Evolutionary conservation across 2,329 filamentous ascomycete genomes (phyloP).

Genomic region (Botrytis medusae): DNA sequence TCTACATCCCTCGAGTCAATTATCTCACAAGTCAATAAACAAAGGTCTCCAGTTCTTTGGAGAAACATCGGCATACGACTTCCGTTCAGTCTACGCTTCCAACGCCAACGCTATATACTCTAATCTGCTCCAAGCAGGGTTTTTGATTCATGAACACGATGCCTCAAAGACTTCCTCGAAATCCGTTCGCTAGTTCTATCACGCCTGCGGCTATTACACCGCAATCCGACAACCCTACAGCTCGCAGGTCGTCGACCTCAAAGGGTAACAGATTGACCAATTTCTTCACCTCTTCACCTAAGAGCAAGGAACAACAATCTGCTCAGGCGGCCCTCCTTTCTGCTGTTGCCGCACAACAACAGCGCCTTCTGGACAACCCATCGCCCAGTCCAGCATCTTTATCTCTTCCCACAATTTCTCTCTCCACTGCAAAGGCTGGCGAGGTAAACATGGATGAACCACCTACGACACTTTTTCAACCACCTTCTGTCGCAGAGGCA

Average conservation of each 20-base stretch:
- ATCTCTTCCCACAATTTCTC: conserved; percentile 84
- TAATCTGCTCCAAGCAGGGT: conserved; percentile 24
- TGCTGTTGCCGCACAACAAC: conserved; percentile 61
- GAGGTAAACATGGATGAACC: conserved; percentile 72
- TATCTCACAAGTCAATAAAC: conserved; percentile 14
- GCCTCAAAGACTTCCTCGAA: conserved; percentile 42
- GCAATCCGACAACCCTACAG: conserved; percentile 34
- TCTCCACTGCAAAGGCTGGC: conserved; percentile 80
- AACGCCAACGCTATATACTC: conserved; percentile 16
- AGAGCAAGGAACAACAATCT: conserved; percentile 65
- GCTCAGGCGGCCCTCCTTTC: conserved; percentile 67
- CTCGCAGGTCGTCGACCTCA: conserved; percentile 58
- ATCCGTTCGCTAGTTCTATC: conserved; percentile 40
- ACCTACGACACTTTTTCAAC: conserved; percentile 80
- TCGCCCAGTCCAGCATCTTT: conserved; percentile 68
- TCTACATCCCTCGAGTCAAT: conserved; percentile 13
- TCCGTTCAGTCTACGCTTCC: background rate
- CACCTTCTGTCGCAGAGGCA: conserved; percentile 80
- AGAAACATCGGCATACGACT: background rate
- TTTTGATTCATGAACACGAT: conserved; percentile 35
- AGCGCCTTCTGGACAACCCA: conserved; percentile 48
- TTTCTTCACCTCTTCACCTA: conserved; percentile 79
- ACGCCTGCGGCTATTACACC: conserved; percentile 35
- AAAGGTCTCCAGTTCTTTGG: conserved; percentile 11
- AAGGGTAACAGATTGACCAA: conserved; percentile 77